Conservation (phyloP, 768 basidiomycete genomes). For the Suillus weaverae region DNA sequence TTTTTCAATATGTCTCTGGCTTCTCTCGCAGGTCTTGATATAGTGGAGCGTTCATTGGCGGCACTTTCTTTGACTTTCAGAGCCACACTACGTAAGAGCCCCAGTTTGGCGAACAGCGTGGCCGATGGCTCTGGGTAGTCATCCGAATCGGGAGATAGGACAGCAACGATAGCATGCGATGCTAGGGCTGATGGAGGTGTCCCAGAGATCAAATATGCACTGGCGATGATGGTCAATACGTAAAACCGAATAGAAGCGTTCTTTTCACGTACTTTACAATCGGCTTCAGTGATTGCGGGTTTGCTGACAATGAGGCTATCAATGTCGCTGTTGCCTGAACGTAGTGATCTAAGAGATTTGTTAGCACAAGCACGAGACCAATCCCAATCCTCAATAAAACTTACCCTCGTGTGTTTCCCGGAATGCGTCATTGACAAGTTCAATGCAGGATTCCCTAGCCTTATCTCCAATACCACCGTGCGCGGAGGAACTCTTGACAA, state of each 20-base stretch:
- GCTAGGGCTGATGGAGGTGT: constrained; percentile 66
- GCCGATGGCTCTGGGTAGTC: constrained; percentile 15
- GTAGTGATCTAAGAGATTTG: constrained; percentile 57
- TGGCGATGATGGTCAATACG: constrained; percentile 27
- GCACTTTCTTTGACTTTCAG: constrained; percentile 73
- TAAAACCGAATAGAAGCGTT: background rate
- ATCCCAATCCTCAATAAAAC: constrained; percentile 1
- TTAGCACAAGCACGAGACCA: constrained; percentile 11
- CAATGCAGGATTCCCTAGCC: constrained; percentile 68
- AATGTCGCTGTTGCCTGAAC: constrained; percentile 62
- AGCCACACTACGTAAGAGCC: constrained; percentile 59
- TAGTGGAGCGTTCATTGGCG: constrained; percentile 65
- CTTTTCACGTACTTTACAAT: constrained; percentile 61
- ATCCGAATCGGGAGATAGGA: constrained; percentile 50
- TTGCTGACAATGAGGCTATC: constrained; percentile 60
- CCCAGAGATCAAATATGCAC: constrained; percentile 62
- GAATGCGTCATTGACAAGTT: constrained; percentile 80
- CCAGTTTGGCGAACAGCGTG: constrained; percentile 65
- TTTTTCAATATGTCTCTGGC: constrained; percentile 67
- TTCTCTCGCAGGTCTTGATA: constrained; percentile 81
- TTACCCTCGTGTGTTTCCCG: constrained; percentile 67
- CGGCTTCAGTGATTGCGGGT: constrained; percentile 61
- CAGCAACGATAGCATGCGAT: constrained; percentile 59
- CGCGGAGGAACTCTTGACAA: constrained; percentile 58
- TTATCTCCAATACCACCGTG: constrained; percentile 76